These are phyloP conservation scores for Lepidopterella palustris DNA, from an alignment of 495 filamentous ascomycete genomes.

Conservation along the genomic window DNA sequence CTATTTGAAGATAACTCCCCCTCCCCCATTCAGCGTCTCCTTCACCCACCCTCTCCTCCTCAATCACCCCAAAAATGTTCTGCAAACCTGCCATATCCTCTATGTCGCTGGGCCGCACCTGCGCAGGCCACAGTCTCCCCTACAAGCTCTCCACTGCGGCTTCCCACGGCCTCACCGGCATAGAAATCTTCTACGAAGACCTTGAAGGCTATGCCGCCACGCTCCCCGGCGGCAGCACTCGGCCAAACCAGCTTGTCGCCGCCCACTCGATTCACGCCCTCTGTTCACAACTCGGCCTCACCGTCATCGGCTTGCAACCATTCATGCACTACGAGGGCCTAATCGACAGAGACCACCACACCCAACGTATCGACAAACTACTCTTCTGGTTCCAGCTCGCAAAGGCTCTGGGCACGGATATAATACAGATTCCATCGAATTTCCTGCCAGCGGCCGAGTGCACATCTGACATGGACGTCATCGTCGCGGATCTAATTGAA, in stretches of 20 bases:
- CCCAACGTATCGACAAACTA: constrained; percentile 55
- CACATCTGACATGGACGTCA: constrained; percentile 50
- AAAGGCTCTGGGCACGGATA: constrained; percentile 56
- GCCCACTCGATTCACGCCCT: constrained; percentile 49
- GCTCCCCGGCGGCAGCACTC: constrained; percentile 19
- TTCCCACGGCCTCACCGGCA: constrained; percentile 58
- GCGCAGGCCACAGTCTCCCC: constrained; percentile 53
- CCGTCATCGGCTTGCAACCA: constrained; percentile 68
- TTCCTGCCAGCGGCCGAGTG: constrained; percentile 56
- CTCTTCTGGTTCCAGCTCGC: constrained; percentile 63
- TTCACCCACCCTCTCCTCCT: not conserved
- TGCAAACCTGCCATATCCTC: constrained; percentile 43
- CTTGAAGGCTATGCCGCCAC: constrained; percentile 52
- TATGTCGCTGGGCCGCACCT: constrained; percentile 63
- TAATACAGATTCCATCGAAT: constrained; percentile 68
- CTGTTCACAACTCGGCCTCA: constrained; percentile 52
- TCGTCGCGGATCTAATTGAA: constrained; percentile 57
- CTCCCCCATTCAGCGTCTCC: too few species aligned
- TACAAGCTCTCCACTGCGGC: constrained; percentile 62
- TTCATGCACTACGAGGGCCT: constrained; percentile 77
- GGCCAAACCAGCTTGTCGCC: constrained; percentile 42
- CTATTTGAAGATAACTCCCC: too few species aligned
- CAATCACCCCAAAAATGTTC: constrained; percentile 25
- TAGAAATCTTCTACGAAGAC: constrained; percentile 80
- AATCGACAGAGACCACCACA: constrained; percentile 54